Percentiles rank a stretch among this genome's conserved stretches.
These are phyloP conservation scores for Adansonia rubrostipa DNA, from an alignment of 441 rosid genomes.

Conservation along the genomic window DNA sequence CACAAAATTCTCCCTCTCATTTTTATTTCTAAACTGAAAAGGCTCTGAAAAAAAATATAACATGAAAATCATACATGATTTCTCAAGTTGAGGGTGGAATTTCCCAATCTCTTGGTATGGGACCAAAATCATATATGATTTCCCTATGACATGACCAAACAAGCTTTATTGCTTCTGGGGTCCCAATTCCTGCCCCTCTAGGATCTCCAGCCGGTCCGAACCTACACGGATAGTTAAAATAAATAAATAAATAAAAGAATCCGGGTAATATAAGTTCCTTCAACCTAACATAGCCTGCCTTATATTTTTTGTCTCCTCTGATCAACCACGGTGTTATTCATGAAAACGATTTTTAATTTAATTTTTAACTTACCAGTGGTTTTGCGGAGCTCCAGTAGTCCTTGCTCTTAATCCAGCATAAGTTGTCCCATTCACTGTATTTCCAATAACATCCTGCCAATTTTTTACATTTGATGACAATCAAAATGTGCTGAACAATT, in stretches of 20 bases:
- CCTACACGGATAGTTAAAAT: slow-evolving; percentile 48
- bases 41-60: not conserved
- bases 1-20: not conserved
- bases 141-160: slow-evolving; percentile 99
- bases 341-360: not conserved
- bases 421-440: slow-evolving; percentile 90
- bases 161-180: slow-evolving; percentile 95
- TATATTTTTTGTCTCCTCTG: not conserved
- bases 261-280: not conserved
- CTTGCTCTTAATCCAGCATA: slow-evolving; percentile 96
- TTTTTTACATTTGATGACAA: slow-evolving; percentile 18
- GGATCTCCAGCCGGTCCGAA: slow-evolving; percentile 99
- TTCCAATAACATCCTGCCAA: slow-evolving; percentile 86
- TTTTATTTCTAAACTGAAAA: slow-evolving; percentile 19
- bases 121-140: slow-evolving; percentile 85
- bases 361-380: slow-evolving; percentile 72
- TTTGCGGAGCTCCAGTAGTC: slow-evolving; percentile 98
- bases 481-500: not conserved
- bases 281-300: not conserved
- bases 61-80: not conserved
- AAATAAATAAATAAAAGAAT: too few relatives aligned
- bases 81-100: slow-evolving; percentile 79
- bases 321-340: not conserved
- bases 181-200: slow-evolving; percentile 97
- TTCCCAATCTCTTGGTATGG: slow-evolving; percentile 76